Evolutionary conservation across 2,329 filamentous ascomycete genomes (phyloP), one percentile per base, ranked within the genome.

Genomic region (Fusarium sp.): DNA sequence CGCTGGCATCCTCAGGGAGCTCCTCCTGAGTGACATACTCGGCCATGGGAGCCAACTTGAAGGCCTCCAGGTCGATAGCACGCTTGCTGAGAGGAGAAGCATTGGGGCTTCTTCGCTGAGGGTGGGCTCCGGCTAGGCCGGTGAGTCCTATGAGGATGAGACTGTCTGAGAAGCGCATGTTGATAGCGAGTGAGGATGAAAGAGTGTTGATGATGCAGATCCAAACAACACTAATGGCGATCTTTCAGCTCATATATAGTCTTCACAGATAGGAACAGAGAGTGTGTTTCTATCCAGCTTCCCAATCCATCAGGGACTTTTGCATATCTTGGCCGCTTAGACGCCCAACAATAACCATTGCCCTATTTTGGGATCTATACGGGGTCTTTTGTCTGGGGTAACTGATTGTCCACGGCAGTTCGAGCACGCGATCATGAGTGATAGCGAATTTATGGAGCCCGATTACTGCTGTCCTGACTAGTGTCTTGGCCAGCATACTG

Each of bases 51-150:
- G 77, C 76, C 56, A 81, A 65, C 43, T 74, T 73, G 67, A 77
- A 81, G 28, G 76, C 70, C 30, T 75, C 72, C 34, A 81, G 46
- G 51, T 81, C 77, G 10, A 81, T 54, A 11, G 73, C 77, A 19
- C 79, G 75, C 67, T 75, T 77, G 37, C 63, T 58, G 12, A 79
- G 49, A 8, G 58, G 53, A 3, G 69, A 64, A 37, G 65, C 54
- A 39, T 74, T 71, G 18, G 76, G 74, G 4, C 72, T 41, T 50
- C 74, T 70, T 59, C 60, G 69, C n/a, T 73, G 60, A 7, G 78
- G 78, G 49, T 80, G 79, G 19, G 77, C 78, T 21, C 75, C 66
- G 52, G 76, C 76, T 11, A 80, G 74, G 56, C 77, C 75, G n/a
- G 78, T 65, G 28, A 81, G 75, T 25, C 78, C 78, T 6, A 81